A percentile compares a stretch with the other conserved stretches of the same genome.
Conservation (phyloP, 2,329 filamentous ascomycete genomes). For the Colletotrichum eleusines region DNA sequence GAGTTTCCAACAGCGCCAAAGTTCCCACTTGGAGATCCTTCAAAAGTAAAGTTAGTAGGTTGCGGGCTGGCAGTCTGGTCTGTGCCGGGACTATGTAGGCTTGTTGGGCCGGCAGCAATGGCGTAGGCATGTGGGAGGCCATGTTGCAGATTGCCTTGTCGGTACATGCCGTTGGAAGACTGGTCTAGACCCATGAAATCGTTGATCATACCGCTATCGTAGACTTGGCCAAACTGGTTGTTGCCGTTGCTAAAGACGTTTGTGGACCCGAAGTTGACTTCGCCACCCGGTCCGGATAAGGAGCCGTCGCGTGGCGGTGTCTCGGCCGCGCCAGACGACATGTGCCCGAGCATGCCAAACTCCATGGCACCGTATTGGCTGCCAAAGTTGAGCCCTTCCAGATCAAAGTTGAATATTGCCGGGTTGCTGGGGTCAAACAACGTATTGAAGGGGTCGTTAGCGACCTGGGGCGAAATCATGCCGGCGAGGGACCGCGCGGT, state of each 20-base stretch:
- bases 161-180: conserved; percentile 60
- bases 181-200: conserved; percentile 68
- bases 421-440: conserved; percentile 94
- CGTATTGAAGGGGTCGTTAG: conserved; percentile 65
- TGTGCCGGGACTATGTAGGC: conserved; percentile 73
- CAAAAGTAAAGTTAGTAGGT: conserved; percentile 64
- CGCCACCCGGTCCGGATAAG: conserved; percentile 54
- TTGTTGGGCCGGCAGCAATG: conserved; percentile 72
- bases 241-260: conserved; percentile 66
- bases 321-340: conserved; percentile 91
- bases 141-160: conserved; percentile 70
- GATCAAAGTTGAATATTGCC: conserved; percentile 93
- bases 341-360: conserved; percentile 95
- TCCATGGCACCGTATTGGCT: conserved; percentile 96
- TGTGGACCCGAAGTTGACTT: conserved; percentile 56
- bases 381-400: conserved; percentile 93
- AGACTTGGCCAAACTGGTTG: conserved; percentile 62
- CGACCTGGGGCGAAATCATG: conserved; percentile 63
- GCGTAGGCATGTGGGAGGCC: conserved; percentile 75
- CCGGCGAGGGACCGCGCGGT: conserved; percentile 52
- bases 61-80: conserved; percentile 73
- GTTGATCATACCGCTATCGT: conserved; percentile 63
- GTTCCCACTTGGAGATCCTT: conserved; percentile 62
- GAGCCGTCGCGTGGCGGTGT: conserved; percentile 76
- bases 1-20: conserved; percentile 40